Conservation (phyloP, 2,329 filamentous ascomycete genomes). For the Cladosporium sp. region DNA sequence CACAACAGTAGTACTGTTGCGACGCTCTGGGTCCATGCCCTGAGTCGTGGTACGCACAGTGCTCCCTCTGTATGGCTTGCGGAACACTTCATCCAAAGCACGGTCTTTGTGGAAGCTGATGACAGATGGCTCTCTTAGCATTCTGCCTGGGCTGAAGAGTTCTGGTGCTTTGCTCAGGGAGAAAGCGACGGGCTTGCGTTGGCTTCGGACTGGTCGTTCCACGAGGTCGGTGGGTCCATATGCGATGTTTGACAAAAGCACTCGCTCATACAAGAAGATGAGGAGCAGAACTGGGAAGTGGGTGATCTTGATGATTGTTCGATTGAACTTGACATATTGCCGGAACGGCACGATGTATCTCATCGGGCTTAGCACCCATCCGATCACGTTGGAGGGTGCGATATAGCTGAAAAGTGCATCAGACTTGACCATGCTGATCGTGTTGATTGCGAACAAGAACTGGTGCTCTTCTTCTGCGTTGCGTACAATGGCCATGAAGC, state of each 20-base stretch:
- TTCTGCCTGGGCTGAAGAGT: constrained; percentile 64
- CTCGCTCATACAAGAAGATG: constrained; percentile 83
- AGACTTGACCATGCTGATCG: constrained; percentile 98
- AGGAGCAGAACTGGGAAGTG: constrained; percentile 83
- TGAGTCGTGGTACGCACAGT: constrained; percentile 52
- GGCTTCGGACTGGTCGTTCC: constrained; percentile 52
- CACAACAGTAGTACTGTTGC: constrained; percentile 75
- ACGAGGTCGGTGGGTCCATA: constrained; percentile 83
- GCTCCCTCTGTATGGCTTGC: constrained; percentile 59
- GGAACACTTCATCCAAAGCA: constrained; percentile 87
- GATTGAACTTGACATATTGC: constrained; percentile 78
- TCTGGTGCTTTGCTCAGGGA: constrained; percentile 36
- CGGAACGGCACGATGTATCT: constrained; percentile 75
- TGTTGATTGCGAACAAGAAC: constrained; percentile 93
- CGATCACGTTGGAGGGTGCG: constrained; percentile 84
- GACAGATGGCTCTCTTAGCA: constrained; percentile 76
- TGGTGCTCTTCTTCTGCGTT: constrained; percentile 90
- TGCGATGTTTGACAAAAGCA: constrained; percentile 68
- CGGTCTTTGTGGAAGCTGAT: constrained; percentile 85
- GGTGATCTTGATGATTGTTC: constrained; percentile 85
- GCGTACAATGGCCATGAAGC: constrained; percentile 89
- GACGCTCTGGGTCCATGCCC: constrained; percentile 50
- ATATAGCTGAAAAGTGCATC: constrained; percentile 93
- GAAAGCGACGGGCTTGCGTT: constrained; percentile 30
- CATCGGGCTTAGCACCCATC: constrained; percentile 81